A percentile compares a stretch with the other conserved stretches of the same genome.
Evolutionary conservation across 2,329 filamentous ascomycete species (phyloP).

Genomic region (Fusarium transvaalense): DNA sequence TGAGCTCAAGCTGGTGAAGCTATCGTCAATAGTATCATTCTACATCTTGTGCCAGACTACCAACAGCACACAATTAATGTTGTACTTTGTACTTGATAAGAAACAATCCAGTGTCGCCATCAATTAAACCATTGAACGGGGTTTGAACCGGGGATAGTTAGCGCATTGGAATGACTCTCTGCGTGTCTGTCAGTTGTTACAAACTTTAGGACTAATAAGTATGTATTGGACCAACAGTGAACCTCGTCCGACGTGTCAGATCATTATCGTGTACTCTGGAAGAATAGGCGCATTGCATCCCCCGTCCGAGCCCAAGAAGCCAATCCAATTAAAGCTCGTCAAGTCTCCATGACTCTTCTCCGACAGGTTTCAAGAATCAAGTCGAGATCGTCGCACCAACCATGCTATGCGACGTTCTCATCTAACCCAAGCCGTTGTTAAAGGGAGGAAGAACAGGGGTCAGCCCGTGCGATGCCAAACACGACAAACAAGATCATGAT

Average conservation of each 20-base stretch:
- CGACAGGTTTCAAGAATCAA: slow-evolving; percentile 21
- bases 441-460: neutral
- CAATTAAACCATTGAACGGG: neutral
- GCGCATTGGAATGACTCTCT: neutral
- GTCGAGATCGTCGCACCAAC: slow-evolving; percentile 23
- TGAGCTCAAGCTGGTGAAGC: neutral
- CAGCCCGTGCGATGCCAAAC: neutral
- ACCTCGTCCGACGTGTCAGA: neutral
- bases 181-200: neutral
- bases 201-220: neutral
- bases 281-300: slow-evolving; percentile 15
- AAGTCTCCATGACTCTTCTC: neutral
- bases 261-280: slow-evolving; percentile 9
- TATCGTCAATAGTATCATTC: neutral
- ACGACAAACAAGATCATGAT: slow-evolving; percentile 1
- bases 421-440: neutral
- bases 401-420: slow-evolving; percentile 8
- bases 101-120: too few relatives aligned
- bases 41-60: neutral
- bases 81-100: too few relatives aligned
- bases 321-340: neutral
- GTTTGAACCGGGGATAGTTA: too few relatives aligned
- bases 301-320: neutral
- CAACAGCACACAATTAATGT: neutral
- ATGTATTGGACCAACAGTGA: neutral